Conservation (phyloP, 2,329 filamentous ascomycete species). For the Reticulascus tulasneorum region DNA sequence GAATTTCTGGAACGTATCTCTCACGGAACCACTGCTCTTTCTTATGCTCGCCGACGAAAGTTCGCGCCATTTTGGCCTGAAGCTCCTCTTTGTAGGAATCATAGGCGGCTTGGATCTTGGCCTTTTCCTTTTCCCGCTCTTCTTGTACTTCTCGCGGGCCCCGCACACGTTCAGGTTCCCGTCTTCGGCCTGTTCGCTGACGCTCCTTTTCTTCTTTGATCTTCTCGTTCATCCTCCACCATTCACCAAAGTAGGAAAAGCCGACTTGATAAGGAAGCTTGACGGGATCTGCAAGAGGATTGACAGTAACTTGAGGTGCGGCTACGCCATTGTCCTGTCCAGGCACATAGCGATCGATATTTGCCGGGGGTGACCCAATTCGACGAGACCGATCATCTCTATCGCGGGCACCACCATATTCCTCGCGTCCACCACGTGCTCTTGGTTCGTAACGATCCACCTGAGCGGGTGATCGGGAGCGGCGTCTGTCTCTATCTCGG, state of each 20-base stretch:
- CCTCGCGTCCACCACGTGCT: constrained; percentile 60
- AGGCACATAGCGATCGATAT: constrained; percentile 82
- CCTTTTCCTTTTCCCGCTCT: constrained; percentile 74
- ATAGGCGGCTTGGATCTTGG: constrained; percentile 69
- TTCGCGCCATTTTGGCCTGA: constrained; percentile 75
- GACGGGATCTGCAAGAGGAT: constrained; percentile 69
- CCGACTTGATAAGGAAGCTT: constrained; percentile 75
- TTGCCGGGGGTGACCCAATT: constrained; percentile 59
- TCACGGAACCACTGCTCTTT: constrained; percentile 98
- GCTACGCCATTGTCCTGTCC: constrained; percentile 57
- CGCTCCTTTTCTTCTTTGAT: constrained; percentile 80
- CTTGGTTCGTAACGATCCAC: constrained; percentile 77
- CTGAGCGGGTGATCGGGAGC: constrained; percentile 65
- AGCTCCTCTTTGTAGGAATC: constrained; percentile 66
- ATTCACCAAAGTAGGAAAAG: constrained; percentile 82
- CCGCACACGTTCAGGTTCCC: constrained; percentile 59
- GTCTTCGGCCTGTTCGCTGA: constrained; percentile 62
- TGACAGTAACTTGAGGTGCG: constrained; percentile 41
- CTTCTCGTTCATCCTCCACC: constrained; percentile 79
- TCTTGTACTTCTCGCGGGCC: constrained; percentile 64
- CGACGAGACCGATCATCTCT: constrained; percentile 58
- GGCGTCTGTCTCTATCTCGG: constrained; percentile 49
- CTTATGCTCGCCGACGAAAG: constrained; percentile 89
- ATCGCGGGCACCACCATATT: constrained; percentile 52
- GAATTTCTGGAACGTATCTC: constrained; percentile 80